A percentile compares a stretch with the other conserved stretches of the same genome.
phyloP scores from a whole-genome alignment of 2,329 filamentous ascomycete genomes.

The Periconia digitata region DNA sequence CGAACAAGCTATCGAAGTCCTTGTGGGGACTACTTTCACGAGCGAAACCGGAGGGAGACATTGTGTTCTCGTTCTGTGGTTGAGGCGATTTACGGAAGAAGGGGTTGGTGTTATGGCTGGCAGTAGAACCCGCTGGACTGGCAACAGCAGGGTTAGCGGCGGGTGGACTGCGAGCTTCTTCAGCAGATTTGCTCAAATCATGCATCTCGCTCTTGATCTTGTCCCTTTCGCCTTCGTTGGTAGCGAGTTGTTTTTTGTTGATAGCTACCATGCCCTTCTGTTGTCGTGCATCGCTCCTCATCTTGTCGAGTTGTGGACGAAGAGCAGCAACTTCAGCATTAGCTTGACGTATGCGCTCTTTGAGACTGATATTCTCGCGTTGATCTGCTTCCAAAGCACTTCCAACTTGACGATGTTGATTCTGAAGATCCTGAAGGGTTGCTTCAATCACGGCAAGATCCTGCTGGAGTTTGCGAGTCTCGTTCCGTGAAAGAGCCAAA shows the following conservation, averaged over 20 bases:
- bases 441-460: constrained; percentile 84
- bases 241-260: constrained; percentile 95
- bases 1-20: constrained; percentile 82
- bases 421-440: constrained; percentile 76
- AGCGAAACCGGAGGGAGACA: constrained; percentile 53
- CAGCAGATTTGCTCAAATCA: constrained; percentile 64
- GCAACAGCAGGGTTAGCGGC: constrained; percentile 53
- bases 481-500: constrained; percentile 71
- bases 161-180: constrained; percentile 49
- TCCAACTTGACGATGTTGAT: constrained; percentile 75
- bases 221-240: constrained; percentile 84
- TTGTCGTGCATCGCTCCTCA: constrained; percentile 87
- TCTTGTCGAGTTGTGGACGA: constrained; percentile 89
- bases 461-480: constrained; percentile 80
- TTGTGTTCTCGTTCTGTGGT: constrained; percentile 51
- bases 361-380: constrained; percentile 80
- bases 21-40: constrained; percentile 40
- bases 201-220: constrained; percentile 81
- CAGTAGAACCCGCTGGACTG: constrained; percentile 65
- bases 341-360: constrained; percentile 81
- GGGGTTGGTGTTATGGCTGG: constrained; percentile 81
- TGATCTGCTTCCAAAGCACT: constrained; percentile 81
- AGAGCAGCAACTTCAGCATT: constrained; percentile 82
- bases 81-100: constrained; percentile 76
- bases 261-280: constrained; percentile 96